phyloP scores from a whole-genome alignment of 2,329 filamentous ascomycete species.

The Diplodia mutila region DNA sequence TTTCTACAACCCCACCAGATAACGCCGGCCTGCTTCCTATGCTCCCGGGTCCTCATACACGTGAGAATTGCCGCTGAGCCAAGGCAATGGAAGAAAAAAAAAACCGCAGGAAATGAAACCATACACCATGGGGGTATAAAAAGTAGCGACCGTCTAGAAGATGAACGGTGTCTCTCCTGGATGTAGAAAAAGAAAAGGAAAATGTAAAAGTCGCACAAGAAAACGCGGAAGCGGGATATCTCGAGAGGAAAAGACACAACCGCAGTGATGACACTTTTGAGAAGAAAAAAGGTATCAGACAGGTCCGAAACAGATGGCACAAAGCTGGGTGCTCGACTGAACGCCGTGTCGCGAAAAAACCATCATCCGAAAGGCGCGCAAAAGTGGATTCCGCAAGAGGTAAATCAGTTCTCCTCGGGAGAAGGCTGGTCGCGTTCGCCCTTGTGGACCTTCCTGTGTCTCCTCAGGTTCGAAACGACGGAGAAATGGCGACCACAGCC shows the following conservation, averaged over 20 bases:
- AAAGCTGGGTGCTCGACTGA: conserved; percentile 14
- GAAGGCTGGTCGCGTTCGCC: conserved; percentile 61
- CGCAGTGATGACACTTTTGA: conserved; percentile 22
- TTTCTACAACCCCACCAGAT: conserved; percentile 11
- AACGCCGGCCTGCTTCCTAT: conserved; percentile 21
- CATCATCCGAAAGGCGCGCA: conserved; percentile 3
- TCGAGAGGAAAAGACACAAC: conserved; percentile 23
- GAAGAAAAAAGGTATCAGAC: conserved; percentile 2
- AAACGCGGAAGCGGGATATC: conserved; percentile 27
- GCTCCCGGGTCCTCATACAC: conserved; percentile 12
- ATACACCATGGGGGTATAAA: conserved; percentile 28
- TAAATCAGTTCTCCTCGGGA: conserved; percentile 45
- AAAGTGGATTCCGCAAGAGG: conserved; percentile 2
- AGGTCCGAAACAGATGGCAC: neutral
- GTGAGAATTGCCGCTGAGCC: conserved; percentile 10
- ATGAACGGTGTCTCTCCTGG: conserved; percentile 25
- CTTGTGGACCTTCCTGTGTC: conserved; percentile 96
- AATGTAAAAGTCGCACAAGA: conserved; percentile 1
- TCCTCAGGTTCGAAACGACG: conserved; percentile 90
- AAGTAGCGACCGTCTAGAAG: conserved; percentile 31
- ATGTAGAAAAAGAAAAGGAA: conserved; percentile 1
- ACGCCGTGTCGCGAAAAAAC: conserved; percentile 8
- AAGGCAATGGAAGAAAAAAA: conserved; percentile 6
- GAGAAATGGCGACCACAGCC: conserved; percentile 96
- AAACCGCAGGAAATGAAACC: conserved; percentile 16